phyloP scores from a whole-genome alignment of 2,329 filamentous ascomycete species.

The Dactylellina sp. region DNA sequence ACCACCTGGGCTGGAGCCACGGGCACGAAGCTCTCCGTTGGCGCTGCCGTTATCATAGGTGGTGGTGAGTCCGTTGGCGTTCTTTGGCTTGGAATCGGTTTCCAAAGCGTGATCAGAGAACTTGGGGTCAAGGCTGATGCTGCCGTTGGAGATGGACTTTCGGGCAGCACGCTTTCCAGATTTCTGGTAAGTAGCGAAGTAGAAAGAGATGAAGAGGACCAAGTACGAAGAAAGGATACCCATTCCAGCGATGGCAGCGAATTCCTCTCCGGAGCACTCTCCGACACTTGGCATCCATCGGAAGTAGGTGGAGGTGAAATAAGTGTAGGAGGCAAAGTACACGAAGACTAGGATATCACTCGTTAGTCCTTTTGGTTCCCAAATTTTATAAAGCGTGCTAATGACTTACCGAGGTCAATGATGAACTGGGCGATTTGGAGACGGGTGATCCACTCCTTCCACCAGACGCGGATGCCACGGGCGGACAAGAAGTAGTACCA shows the following conservation, averaged over 20 bases:
- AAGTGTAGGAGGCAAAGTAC: slow-evolving; percentile 99
- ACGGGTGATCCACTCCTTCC: slow-evolving; percentile 99
- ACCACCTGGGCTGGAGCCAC: slow-evolving; percentile 67
- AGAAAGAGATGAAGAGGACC: slow-evolving; percentile 98
- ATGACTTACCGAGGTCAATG: slow-evolving; percentile 88
- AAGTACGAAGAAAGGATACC: slow-evolving; percentile 94
- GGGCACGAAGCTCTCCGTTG: slow-evolving; percentile 63
- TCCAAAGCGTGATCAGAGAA: slow-evolving; percentile 73
- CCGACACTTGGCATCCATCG: slow-evolving; percentile 83
- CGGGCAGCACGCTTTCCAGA: slow-evolving; percentile 82
- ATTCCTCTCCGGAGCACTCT: slow-evolving; percentile 93
- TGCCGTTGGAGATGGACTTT: slow-evolving; percentile 75
- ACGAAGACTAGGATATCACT: slow-evolving; percentile 76
- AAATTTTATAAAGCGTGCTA: background rate
- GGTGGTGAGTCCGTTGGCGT: slow-evolving; percentile 66
- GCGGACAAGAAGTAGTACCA: slow-evolving; percentile 99
- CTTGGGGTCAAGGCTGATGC: slow-evolving; percentile 83
- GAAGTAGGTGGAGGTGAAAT: slow-evolving; percentile 94
- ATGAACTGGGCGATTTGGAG: slow-evolving; percentile 98
- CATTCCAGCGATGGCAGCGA: slow-evolving; percentile 91
- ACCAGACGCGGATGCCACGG: slow-evolving; percentile 95
- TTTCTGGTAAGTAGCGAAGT: slow-evolving; percentile 95
- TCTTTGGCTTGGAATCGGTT: slow-evolving; percentile 66
- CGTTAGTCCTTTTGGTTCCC: slow-evolving; percentile 37
- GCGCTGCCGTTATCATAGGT: slow-evolving; percentile 62